Evolutionary conservation across 495 filamentous ascomycete genomes (phyloP), one percentile per base, ranked within the genome.

Genomic region (Trichoderma reesei): DNA sequence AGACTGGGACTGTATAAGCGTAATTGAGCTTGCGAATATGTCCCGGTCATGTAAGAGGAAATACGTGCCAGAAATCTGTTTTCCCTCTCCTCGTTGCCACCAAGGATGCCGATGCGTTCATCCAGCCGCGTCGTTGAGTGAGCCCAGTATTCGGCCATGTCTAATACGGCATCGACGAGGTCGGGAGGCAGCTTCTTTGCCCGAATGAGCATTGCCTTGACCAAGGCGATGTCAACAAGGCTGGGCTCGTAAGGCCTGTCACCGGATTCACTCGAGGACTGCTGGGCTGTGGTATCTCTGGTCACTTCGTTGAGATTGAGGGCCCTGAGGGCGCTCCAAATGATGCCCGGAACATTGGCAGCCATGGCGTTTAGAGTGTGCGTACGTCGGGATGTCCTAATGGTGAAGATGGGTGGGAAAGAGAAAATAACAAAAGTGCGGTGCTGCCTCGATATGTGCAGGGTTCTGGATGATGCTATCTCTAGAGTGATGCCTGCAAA

Each of bases 71-170:
- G 59, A 42, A 80, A 73, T n/a, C 64, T 18, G 38, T 79, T 66
- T 60, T 81, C 76, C 34, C 67, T 48, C 0, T 11, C 38, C 11
- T 31, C 11, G 11, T 48, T 26, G 8, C 65, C 68, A 20, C 69
- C 70, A 5, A 48, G 16, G 31, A 72, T 67, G 3, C 41, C 18
- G 5, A 71, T 64, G 1, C 41, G 44, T 10, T 64, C 60, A 1
- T 41, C 33, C 13, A 51, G 51, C 36, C 62, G 41, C 6, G 62
- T 70, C 4, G 76, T 72, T 0, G 79, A 76, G 63, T 81, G 79
- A 0, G 83, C 81, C 88, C 88, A 91, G 69, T 90, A 90, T 71
- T 90, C 88, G 26, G 87, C 88, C 44, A 74, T 71, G 68, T 90
- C 88, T 62, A 89, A 68, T 41, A 91, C 84, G 61, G 76, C 72